phyloP scores from a whole-genome alignment of 441 rosid genomes.

The Pelargonium exstipulatum region DNA sequence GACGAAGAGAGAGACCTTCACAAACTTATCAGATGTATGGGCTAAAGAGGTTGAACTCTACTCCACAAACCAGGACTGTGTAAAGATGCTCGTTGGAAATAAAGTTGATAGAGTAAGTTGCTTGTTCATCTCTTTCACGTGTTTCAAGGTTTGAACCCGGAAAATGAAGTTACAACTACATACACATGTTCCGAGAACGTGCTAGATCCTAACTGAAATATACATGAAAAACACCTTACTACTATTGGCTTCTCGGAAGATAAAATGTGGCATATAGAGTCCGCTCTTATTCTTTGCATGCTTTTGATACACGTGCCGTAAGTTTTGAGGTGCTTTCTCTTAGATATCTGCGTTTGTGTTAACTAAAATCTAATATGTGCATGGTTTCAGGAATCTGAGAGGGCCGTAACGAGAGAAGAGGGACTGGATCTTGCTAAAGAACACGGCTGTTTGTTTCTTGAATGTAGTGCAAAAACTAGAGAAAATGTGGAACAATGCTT shows the following conservation, averaged over 20 bases:
- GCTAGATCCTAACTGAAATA: too few species aligned
- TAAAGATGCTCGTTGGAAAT: slow-evolving; percentile 71
- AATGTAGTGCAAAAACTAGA: slow-evolving; percentile 66
- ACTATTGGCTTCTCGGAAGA: too few species aligned
- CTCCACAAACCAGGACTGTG: slow-evolving; percentile 57
- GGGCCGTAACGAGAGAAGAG: slow-evolving; percentile 56
- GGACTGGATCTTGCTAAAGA: slow-evolving; percentile 55
- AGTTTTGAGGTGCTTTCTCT: neutral
- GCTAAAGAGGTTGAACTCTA: slow-evolving; percentile 66
- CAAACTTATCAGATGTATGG: slow-evolving; percentile 62
- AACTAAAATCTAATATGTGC: neutral
- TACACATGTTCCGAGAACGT: too few species aligned
- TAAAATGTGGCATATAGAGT: neutral
- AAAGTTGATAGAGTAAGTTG: slow-evolving; percentile 64
- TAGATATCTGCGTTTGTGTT: neutral
- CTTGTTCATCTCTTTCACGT: too few species aligned
- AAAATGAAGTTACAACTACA: too few species aligned
- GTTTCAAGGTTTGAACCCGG: too few species aligned
- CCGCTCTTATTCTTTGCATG: neutral
- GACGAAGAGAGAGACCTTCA: slow-evolving; percentile 58
- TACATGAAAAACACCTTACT: too few species aligned
- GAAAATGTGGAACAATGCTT: slow-evolving; percentile 57
- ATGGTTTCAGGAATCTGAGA: slow-evolving; percentile 51
- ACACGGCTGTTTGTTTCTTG: slow-evolving; percentile 51
- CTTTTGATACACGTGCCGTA: neutral